These are phyloP conservation scores for Nannizzia gypsea DNA, from an alignment of 2,329 filamentous ascomycete species.

Conservation along the genomic window DNA sequence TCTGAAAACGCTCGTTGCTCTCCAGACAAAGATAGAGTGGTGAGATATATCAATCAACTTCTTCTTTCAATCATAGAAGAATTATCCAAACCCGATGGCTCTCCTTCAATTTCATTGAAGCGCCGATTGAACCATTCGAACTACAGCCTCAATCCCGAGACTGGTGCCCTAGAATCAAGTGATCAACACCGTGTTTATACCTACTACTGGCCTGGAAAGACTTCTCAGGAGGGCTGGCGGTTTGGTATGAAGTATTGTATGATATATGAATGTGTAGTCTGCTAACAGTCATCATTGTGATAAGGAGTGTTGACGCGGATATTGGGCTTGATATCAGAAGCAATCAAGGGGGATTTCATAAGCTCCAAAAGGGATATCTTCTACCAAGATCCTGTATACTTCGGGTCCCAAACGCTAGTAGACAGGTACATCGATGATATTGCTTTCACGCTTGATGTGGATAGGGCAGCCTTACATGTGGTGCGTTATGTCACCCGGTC, in stretches of 20 bases:
- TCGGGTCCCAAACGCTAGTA: slow-evolving; percentile 46
- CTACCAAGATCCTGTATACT: slow-evolving; percentile 49
- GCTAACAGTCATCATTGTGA: background rate
- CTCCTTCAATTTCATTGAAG: slow-evolving; percentile 19
- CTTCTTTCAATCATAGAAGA: slow-evolving; percentile 21
- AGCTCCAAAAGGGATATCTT: slow-evolving; percentile 55
- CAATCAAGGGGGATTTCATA: slow-evolving; percentile 36
- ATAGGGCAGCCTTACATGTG: slow-evolving; percentile 45
- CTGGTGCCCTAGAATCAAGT: slow-evolving; percentile 20
- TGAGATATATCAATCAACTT: slow-evolving; percentile 22
- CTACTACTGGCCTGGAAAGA: slow-evolving; percentile 46
- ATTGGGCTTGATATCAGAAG: slow-evolving; percentile 44
- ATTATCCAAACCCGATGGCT: slow-evolving; percentile 19
- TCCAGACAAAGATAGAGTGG: slow-evolving; percentile 16
- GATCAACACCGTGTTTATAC: slow-evolving; percentile 18
- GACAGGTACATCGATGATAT: slow-evolving; percentile 50
- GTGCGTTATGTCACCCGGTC: slow-evolving; percentile 27
- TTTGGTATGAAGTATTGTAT: slow-evolving; percentile 32
- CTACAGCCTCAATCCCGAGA: slow-evolving; percentile 21
- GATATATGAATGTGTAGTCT: background rate
- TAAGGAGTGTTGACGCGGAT: slow-evolving; percentile 45
- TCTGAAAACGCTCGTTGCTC: background rate
- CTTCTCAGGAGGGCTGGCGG: slow-evolving; percentile 46
- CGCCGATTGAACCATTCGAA: slow-evolving; percentile 16
- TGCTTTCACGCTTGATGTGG: slow-evolving; percentile 47